phyloP scores from a whole-genome alignment of 495 filamentous ascomycete species.

The Neurospora terricola region DNA sequence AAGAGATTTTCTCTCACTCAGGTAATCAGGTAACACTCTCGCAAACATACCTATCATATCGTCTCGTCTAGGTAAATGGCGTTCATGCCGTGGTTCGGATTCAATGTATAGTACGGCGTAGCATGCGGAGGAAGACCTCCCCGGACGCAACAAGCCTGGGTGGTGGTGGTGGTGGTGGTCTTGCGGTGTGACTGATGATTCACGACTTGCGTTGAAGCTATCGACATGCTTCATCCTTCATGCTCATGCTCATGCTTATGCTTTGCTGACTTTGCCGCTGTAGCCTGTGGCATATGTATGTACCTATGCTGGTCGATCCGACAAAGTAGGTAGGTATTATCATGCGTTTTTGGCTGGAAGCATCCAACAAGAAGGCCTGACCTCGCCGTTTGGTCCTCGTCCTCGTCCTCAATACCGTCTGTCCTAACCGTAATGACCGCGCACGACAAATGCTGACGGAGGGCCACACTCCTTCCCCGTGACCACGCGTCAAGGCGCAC shows the following conservation, averaged over 20 bases:
- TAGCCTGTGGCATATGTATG: background rate
- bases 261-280: background rate
- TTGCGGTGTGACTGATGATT: background rate
- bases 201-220: background rate
- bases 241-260: background rate
- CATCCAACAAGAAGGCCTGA: background rate
- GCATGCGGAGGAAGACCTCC: background rate
- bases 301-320: background rate
- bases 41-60: background rate
- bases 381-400: background rate
- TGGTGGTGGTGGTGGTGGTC: background rate
- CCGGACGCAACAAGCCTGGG: background rate
- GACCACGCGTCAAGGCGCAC: background rate
- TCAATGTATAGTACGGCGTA: background rate
- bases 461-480: background rate
- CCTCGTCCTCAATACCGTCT: background rate
- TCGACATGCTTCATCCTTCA: background rate
- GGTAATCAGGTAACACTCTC: background rate
- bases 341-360: background rate
- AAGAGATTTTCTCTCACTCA: background rate
- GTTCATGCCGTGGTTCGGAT: background rate
- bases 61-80: background rate
- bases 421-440: background rate
- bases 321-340: background rate
- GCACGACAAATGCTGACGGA: background rate